Conservation (phyloP, 495 filamentous ascomycete species). For the Sabuloglossum arenarium region DNA sequence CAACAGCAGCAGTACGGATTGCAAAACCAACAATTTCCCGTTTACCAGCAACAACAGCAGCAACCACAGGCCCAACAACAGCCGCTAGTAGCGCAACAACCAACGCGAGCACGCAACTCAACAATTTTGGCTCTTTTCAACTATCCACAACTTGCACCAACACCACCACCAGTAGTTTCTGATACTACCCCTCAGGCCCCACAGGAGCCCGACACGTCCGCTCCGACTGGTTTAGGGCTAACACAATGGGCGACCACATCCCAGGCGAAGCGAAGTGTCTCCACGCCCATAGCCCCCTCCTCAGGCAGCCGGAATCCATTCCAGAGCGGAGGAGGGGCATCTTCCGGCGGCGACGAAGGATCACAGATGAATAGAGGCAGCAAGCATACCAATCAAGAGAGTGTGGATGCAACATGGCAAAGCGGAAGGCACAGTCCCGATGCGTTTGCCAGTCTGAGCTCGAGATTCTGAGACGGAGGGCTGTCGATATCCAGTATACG, state of each 20-base stretch:
- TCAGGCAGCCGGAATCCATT: conserved; percentile 23
- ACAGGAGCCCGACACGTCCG: conserved; percentile 14
- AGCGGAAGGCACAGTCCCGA: conserved; percentile 83
- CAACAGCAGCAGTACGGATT: conserved; percentile 9
- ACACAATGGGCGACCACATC: conserved; percentile 9
- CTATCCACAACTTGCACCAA: conserved; percentile 47
- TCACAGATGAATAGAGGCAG: conserved; percentile 14
- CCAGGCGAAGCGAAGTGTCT: conserved; percentile 1
- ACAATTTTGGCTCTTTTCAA: conserved; percentile 79
- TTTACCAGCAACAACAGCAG: conserved; percentile 16
- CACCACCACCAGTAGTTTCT: conserved; percentile 8
- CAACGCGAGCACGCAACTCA: conserved; percentile 45
- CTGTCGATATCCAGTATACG: neutral
- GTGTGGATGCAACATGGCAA: conserved; percentile 62
- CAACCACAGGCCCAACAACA: conserved; percentile 21
- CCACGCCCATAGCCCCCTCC: neutral
- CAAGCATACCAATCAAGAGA: conserved; percentile 68
- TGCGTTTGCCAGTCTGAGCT: conserved; percentile 88
- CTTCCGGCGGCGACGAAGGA: conserved; percentile 10
- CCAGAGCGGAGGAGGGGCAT: conserved; percentile 9
- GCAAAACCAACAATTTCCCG: conserved; percentile 12
- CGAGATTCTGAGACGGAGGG: conserved; percentile 19
- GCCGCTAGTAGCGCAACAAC: conserved; percentile 21
- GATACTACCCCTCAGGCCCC: conserved; percentile 6
- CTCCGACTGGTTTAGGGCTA: conserved; percentile 12